Evolutionary conservation across 1,284 basidiomycete species (phyloP), one percentile per base, ranked within the genome.

Genomic region (Cryptococcus hybrid): DNA sequence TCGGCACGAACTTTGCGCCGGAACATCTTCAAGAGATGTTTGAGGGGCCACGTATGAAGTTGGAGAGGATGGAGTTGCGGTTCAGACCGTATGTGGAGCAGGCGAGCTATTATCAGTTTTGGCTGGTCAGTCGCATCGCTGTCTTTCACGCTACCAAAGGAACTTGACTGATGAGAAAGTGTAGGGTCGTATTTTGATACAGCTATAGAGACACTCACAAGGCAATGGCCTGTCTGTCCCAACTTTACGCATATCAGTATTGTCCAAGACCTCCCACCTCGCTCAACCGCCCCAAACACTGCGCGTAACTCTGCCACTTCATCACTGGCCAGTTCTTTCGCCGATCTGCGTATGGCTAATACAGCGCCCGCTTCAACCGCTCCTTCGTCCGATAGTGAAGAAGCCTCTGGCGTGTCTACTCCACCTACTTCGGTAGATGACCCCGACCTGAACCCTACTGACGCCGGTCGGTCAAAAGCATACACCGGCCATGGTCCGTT

Each of bases 81-180:
- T 80, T 80, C 59, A 66, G 74, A 44, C 78, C 78, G 3, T 80
- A 80, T 61, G 76, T 80, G 37, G 74, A 77, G 60, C 70, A 73
- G 54, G 76, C 76, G 13, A 66, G 66, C 18, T 79, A 79, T 58
- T 75, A 77, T 52, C 75, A 78, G 60, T 79, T 78, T 58, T 79
- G n/a, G 69, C 72, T 53, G 75, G 75, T 72, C 30, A 58, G 54
- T 53, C 40, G 30, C 4, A 30, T 30, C 30, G 30, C 30, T 7
- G 47, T 36, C 3, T 30, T 43, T 40, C 47, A 42, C 9, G 52
- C 55, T 59, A 39, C 60, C 55, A 43, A 46, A 15, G 24, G 15
- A n/a, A 8, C 43, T 30, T 30, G 30, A 30, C 30, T 30, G 30
- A 30, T 30, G 30, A 30, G 30, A 24, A 24, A 37, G 11, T 9